Conservation (phyloP, 345 rosid genomes). For the Moringa oleifera region DNA sequence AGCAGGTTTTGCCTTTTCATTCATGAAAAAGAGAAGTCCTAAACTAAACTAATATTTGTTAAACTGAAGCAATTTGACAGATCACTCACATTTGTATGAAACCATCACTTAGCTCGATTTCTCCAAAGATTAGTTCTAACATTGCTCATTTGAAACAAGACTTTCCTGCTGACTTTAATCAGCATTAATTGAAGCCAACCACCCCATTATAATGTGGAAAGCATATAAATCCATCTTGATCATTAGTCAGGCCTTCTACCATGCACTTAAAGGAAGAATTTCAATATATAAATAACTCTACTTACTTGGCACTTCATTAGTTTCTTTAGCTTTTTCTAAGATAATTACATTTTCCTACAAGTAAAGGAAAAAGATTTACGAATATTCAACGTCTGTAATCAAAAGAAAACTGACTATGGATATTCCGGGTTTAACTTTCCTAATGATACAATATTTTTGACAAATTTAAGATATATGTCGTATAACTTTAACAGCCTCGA, state of each 20-base stretch:
- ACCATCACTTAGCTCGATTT: conserved; percentile 42
- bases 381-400: background rate
- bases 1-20: background rate
- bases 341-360: conserved; percentile 30
- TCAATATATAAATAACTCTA: background rate
- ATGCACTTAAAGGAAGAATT: background rate
- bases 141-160: conserved; percentile 28
- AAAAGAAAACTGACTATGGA: too few species aligned
- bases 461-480: background rate
- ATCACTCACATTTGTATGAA: conserved; percentile 40
- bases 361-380: background rate
- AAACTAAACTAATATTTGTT: too few species aligned
- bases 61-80: background rate
- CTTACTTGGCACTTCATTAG: conserved; percentile 23
- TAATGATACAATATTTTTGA: background rate
- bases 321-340: conserved; percentile 20
- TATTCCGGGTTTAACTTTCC: too few species aligned
- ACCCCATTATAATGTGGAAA: conserved; percentile 7
- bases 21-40: background rate
- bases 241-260: background rate
- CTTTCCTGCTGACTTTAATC: conserved; percentile 35
- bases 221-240: conserved; percentile 3
- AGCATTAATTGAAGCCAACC: conserved; percentile 39
- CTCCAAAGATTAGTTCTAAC: conserved; percentile 29
- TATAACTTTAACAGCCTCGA: conserved; percentile 1